Evolutionary conservation across 257 asterid species (phyloP).

Genomic region (Solanum microdontum): DNA sequence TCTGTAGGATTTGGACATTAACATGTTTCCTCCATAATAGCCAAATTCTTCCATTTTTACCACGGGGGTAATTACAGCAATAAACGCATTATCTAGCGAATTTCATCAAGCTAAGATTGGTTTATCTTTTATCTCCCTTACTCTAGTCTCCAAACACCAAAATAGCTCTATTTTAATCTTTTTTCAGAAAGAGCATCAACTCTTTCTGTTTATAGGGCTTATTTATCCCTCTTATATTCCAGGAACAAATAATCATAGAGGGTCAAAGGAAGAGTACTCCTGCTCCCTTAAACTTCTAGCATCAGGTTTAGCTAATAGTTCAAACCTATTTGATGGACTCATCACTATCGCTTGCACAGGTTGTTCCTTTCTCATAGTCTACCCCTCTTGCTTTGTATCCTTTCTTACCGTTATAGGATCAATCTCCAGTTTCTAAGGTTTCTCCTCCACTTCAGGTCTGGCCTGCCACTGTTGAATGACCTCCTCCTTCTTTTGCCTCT

Average conservation of each 20-base stretch:
- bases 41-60: background rate
- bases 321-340: background rate
- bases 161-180: too few relatives aligned
- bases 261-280: background rate
- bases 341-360: background rate
- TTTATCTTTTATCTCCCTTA: background rate
- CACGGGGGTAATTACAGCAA: background rate
- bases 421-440: background rate
- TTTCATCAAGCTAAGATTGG: background rate
- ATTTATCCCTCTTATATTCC: background rate
- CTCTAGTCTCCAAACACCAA: background rate
- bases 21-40: background rate
- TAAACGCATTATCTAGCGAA: background rate
- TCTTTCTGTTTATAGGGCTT: background rate
- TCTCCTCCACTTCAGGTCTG: background rate
- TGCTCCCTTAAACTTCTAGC: background rate
- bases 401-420: background rate
- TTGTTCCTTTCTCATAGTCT: background rate
- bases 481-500: background rate
- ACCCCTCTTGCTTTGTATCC: background rate
- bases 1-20: too few relatives aligned
- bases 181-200: background rate
- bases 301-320: background rate
- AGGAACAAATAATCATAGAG: background rate
- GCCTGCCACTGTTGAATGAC: background rate